A percentile compares a stretch with the other conserved stretches of the same genome.
phyloP scores from a whole-genome alignment of 805 yeast species.

The Myxozyma mucilagina region DNA sequence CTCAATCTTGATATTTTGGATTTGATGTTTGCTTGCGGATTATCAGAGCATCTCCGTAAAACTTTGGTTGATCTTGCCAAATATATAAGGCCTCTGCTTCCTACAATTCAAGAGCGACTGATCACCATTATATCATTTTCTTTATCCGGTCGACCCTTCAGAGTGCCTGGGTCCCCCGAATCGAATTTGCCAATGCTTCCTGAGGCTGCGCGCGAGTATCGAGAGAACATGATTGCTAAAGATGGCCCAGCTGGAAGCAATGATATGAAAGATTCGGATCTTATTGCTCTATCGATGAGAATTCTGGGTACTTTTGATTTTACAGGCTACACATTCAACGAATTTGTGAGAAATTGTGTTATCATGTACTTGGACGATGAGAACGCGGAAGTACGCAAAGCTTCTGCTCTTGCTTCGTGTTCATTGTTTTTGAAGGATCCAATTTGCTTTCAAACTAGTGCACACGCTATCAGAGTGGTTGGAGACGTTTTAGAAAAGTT shows the following conservation, averaged over 20 bases:
- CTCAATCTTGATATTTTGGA: constrained; percentile 78
- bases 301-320: constrained; percentile 76
- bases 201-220: constrained; percentile 70
- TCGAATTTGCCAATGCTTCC: constrained; percentile 44
- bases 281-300: constrained; percentile 74
- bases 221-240: constrained; percentile 68
- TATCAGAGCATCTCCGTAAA: constrained; percentile 79
- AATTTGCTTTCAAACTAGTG: constrained; percentile 79
- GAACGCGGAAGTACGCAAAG: constrained; percentile 73
- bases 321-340: constrained; percentile 72
- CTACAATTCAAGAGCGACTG: constrained; percentile 67
- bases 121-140: constrained; percentile 71
- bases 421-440: constrained; percentile 74
- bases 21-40: constrained; percentile 75
- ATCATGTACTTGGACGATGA: constrained; percentile 82
- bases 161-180: constrained; percentile 83
- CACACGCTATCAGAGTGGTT: constrained; percentile 77
- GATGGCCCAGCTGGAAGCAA: constrained; percentile 55
- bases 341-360: constrained; percentile 82
- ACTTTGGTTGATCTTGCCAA: constrained; percentile 66
- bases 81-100: constrained; percentile 77
- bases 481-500: constrained; percentile 81
- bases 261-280: constrained; percentile 50
- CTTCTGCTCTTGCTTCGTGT: constrained; percentile 83
- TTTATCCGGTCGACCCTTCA: constrained; percentile 76